Conservation (phyloP, 2,329 filamentous ascomycete species). For the Xylaria sp. region DNA sequence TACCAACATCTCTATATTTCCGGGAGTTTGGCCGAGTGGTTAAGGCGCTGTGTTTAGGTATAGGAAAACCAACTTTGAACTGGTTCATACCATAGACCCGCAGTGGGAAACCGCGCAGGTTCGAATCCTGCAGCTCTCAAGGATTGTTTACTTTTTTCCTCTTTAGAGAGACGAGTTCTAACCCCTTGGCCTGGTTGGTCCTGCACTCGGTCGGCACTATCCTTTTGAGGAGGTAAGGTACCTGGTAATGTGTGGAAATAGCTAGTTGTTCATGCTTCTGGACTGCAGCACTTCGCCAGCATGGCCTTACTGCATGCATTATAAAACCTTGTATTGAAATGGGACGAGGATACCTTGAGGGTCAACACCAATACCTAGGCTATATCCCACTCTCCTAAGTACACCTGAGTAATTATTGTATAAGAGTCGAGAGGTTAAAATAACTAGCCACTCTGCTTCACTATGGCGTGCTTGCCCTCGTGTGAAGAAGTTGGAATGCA, state of each 20-base stretch:
- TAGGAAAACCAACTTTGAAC: not conserved
- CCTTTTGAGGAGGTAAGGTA: not conserved
- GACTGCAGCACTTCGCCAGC: not conserved
- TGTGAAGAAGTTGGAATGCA: not conserved
- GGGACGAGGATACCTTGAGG: no score
- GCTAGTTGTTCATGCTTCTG: not conserved
- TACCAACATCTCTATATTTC: constrained; percentile 20
- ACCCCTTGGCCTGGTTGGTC: no score
- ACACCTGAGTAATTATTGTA: no score
- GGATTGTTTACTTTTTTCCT: not conserved
- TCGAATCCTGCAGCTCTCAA: constrained; percentile 39
- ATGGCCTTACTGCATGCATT: not conserved
- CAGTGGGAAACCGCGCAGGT: constrained; percentile 40
- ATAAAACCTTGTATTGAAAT: not conserved
- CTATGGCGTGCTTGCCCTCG: not conserved
- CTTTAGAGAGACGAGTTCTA: not conserved
- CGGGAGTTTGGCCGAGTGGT: constrained; percentile 40
- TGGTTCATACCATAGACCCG: constrained; percentile 32
- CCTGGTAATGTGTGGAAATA: not conserved
- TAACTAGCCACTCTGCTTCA: no score
- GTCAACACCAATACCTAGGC: no score
- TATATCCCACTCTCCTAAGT: no score
- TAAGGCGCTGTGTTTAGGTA: constrained; percentile 39
- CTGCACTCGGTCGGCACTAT: not conserved
- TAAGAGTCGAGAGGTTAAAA: no score